Base-by-base conservation (phyloP, 1,284 basidiomycete species). In the Austropuccinia psidii region DNA sequence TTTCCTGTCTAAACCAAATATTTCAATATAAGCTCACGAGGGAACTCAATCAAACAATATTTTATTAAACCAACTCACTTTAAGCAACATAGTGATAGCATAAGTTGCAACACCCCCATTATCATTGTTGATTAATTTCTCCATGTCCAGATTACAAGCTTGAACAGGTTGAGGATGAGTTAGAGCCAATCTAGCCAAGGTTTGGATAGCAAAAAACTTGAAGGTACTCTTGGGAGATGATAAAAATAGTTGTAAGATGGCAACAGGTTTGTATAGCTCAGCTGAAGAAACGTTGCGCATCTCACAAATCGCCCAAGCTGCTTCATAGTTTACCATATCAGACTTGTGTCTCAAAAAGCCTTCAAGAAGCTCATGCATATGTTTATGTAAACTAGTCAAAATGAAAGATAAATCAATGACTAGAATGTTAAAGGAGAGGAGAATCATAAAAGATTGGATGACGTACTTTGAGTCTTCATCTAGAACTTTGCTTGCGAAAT, bases 241-340 rank as follows among this genome's bases (percentile, higher is more conserved):
- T 74, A 97, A 85, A 86, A 96, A 96, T 13, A 95, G 84, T 80
- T 96, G 93, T 29, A 97, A 84, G 37, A 96, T 93, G 90, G 91
- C 87, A 75, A 98, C 92, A 3, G 96, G 87, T 78, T 91, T 88
- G 69, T 88, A 88, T 68, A 98, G 84, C 78, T 98, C 92, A 27
- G 86, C 82, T 15, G 88, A 80, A 31, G 88, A 86, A 31, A 94
- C 88, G 77, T 88, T 87, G 81, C 88, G 90, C 89, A 97, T 91
- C 81, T 97, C 94, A 81, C 94, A 98, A 76, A 99, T 95, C 21
- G 89, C 94, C 66, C 95, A 88, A 5, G 96, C 96, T 35, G 95
- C 96, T 82, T 99, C 96, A 78, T 95, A 92, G 83, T 98, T 98
- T 81, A 99, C 96, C 96, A 98, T 98, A 82, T 99, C 96, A 80